Conservation (phyloP, 1,284 basidiomycete species). For the Cryptococcus jaspeensis region DNA sequence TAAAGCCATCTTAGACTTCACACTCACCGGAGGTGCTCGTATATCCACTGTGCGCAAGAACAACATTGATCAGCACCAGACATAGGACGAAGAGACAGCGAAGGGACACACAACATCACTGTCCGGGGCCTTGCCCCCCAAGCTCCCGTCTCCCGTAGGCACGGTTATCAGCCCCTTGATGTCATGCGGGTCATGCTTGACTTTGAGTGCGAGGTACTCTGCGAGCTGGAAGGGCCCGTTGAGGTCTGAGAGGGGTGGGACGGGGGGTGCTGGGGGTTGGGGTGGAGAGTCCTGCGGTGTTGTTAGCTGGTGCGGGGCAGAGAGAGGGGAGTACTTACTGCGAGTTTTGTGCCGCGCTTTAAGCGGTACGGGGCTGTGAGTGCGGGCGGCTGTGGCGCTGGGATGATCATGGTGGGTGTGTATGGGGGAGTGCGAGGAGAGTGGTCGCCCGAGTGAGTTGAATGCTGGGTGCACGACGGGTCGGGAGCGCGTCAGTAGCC, state of each 20-base stretch:
- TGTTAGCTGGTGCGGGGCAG: not conserved
- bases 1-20: not conserved
- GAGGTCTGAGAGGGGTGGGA: constrained; percentile 50
- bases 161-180: constrained; percentile 76
- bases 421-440: not conserved
- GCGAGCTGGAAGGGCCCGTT: constrained; percentile 93
- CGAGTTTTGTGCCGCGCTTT: constrained; percentile 28
- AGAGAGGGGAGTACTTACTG: constrained; percentile 15
- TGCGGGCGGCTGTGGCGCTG: not conserved
- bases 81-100: not conserved
- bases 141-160: constrained; percentile 54
- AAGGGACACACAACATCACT: constrained; percentile 52
- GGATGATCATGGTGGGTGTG: constrained; percentile 10
- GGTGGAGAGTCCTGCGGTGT: constrained; percentile 31
- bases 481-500: too few species aligned
- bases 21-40: constrained; percentile 82
- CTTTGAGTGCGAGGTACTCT: constrained; percentile 87
- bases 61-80: not conserved
- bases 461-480: too few species aligned
- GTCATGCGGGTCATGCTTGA: constrained; percentile 81
- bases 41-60: constrained; percentile 68
- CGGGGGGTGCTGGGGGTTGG: constrained; percentile 22
- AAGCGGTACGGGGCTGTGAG: constrained; percentile 6
- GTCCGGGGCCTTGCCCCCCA: constrained; percentile 52
- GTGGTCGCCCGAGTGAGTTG: too few species aligned